phyloP scores from a whole-genome alignment of 495 filamentous ascomycete species.

The Penicillium coprophilum region DNA sequence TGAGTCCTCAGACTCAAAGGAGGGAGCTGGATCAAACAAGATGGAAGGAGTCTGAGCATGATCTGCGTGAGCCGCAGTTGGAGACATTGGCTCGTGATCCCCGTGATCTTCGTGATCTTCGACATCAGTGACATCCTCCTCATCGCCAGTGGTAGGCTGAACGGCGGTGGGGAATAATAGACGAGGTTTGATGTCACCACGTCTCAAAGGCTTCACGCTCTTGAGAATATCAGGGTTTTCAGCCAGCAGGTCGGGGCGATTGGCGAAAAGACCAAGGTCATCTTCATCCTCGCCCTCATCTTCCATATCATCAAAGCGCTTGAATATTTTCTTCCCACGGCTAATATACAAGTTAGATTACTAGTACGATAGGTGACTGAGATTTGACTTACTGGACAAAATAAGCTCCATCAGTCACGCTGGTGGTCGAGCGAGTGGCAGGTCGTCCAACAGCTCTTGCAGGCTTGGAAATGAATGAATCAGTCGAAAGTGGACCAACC shows the following conservation, averaged over 20 bases:
- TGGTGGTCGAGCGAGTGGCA: slow-evolving; percentile 13
- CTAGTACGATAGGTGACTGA: not conserved
- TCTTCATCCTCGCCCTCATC: slow-evolving; percentile 48
- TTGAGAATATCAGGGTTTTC: slow-evolving; percentile 27
- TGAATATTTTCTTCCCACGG: slow-evolving; percentile 87
- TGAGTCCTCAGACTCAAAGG: not conserved
- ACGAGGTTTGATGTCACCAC: slow-evolving; percentile 77
- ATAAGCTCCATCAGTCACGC: slow-evolving; percentile 74
- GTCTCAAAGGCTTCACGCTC: slow-evolving; percentile 58
- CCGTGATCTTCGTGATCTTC: slow-evolving; percentile 56
- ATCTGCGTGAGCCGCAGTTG: not conserved
- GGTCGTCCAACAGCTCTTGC: slow-evolving; percentile 15
- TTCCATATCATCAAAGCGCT: slow-evolving; percentile 49
- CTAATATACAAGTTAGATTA: slow-evolving; percentile 49
- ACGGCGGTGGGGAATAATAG: slow-evolving; percentile 69
- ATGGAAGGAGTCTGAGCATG: not conserved
- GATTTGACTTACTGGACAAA: slow-evolving; percentile 76
- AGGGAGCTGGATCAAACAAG: not conserved
- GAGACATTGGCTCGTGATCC: slow-evolving; percentile 45
- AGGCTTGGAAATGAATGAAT: slow-evolving; percentile 60
- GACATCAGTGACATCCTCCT: slow-evolving; percentile 55
- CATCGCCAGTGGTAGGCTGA: slow-evolving; percentile 34
- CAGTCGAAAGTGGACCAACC: slow-evolving; percentile 61
- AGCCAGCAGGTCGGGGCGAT: slow-evolving; percentile 42
- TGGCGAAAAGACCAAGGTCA: slow-evolving; percentile 44